Conservation (phyloP, 1,284 basidiomycete genomes). For the Ustilago sp. region DNA sequence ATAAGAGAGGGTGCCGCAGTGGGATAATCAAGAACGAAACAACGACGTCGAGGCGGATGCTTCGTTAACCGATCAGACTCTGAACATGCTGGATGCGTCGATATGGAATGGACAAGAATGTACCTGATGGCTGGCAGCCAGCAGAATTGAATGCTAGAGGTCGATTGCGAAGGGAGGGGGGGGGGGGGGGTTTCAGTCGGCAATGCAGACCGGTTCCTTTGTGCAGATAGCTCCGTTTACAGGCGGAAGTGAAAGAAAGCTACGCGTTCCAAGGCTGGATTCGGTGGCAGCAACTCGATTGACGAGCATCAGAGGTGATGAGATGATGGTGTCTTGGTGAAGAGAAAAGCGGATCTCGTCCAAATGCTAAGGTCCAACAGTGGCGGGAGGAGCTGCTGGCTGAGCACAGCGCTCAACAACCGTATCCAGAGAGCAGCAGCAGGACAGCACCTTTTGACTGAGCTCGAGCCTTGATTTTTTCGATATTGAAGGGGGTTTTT, state of each 20-base stretch:
- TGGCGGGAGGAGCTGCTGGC: constrained; percentile 1
- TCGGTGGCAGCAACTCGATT: constrained; percentile 6
- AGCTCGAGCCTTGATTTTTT: constrained; percentile 20
- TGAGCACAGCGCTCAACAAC: constrained; percentile 7
- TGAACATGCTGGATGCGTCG: constrained; percentile 6
- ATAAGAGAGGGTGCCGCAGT: not conserved
- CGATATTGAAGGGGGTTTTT: not conserved
- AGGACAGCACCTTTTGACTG: constrained; percentile 5
- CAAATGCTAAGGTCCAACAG: constrained; percentile 2
- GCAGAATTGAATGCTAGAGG: not conserved
- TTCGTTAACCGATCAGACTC: not conserved
- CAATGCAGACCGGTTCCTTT: constrained; percentile 7
- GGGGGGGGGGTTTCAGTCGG: not conserved
- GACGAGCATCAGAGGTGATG: not conserved
- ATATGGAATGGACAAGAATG: not conserved
- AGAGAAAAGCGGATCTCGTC: constrained; percentile 6
- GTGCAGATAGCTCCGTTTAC: constrained; percentile 2
- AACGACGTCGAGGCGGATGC: not conserved
- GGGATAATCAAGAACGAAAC: not conserved
- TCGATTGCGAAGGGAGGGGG: not conserved
- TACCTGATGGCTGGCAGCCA: not conserved
- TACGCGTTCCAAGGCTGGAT: not conserved
- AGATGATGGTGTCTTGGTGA: constrained; percentile 5
- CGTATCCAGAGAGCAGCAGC: constrained; percentile 4
- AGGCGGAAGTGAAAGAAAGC: not conserved